Percentiles rank a stretch among this genome's conserved stretches.
Conservation (phyloP, 768 basidiomycete species). For the Rhodotorula taiwanensis region DNA sequence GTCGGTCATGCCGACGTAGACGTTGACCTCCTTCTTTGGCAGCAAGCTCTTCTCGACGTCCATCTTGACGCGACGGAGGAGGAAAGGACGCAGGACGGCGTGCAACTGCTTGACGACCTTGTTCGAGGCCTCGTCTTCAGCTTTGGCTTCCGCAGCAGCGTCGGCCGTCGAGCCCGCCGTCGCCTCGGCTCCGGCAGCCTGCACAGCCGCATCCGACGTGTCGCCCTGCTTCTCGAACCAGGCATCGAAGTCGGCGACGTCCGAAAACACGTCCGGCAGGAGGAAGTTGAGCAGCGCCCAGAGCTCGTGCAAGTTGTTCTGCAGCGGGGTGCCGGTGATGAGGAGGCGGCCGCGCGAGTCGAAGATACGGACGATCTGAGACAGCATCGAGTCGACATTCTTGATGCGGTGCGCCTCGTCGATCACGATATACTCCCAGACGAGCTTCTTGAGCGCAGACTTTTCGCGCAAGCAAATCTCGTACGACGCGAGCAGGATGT, state of each 20-base stretch:
- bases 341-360: conserved; percentile 78
- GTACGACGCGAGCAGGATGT: conserved; percentile 92
- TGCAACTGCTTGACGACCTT: conserved; percentile 93
- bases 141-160: conserved; percentile 53
- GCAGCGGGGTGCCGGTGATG: conserved; percentile 93
- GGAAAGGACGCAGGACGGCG: conserved; percentile 90
- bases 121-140: conserved; percentile 54
- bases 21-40: conserved; percentile 98
- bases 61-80: conserved; percentile 85
- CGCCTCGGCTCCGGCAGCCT: conserved; percentile 58
- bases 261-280: conserved; percentile 89
- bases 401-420: conserved; percentile 99
- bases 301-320: conserved; percentile 88
- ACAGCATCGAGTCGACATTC: conserved; percentile 91
- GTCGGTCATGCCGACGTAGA: conserved; percentile 91
- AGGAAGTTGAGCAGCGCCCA: conserved; percentile 65
- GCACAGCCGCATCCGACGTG: conserved; percentile 15
- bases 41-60: conserved; percentile 94
- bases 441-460: conserved; percentile 82
- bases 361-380: conserved; percentile 88
- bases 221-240: conserved; percentile 68
- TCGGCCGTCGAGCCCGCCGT: conserved; percentile 50
- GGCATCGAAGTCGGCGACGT: conserved; percentile 81
- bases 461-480: conserved; percentile 96
- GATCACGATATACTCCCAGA: conserved; percentile 95